These are phyloP conservation scores for Lathyrus oleraceus DNA, from an alignment of 306 rosid genomes.

Conservation along the genomic window DNA sequence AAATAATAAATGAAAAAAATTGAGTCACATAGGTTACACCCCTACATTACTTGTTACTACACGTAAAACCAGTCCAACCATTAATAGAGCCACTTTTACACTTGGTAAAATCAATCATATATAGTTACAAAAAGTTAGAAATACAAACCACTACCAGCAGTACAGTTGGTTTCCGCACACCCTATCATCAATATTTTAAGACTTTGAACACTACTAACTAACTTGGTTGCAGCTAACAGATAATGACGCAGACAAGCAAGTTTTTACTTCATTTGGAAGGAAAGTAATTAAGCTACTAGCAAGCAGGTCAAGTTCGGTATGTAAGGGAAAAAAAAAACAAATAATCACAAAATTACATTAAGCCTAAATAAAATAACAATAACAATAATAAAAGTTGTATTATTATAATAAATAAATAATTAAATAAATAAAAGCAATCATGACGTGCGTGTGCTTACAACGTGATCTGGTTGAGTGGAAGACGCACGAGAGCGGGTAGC, in stretches of 20 bases:
- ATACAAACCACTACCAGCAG: not conserved
- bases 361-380: not conserved
- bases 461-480: conserved; percentile 48
- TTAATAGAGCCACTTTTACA: not conserved
- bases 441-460: conserved; percentile 49
- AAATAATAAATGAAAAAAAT: not conserved
- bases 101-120: not conserved
- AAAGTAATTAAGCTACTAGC: conserved; percentile 41
- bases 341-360: conserved; percentile 22
- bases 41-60: not conserved
- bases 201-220: not conserved
- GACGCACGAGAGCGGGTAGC: conserved; percentile 54
- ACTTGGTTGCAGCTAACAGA: conserved; percentile 47
- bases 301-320: conserved; percentile 43
- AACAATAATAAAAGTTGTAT: not conserved
- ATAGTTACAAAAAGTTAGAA: conserved; percentile 10
- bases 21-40: not conserved
- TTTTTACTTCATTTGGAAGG: conserved; percentile 45
- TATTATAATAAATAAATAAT: not conserved
- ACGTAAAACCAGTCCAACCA: not conserved
- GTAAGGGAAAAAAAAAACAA: conserved; percentile 40
- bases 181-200: not conserved
- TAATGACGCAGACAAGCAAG: conserved; percentile 47
- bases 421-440: not conserved
- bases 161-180: not conserved